Base-by-base conservation (phyloP, 2,329 filamentous ascomycete species). In the Corynespora cassiicola region DNA sequence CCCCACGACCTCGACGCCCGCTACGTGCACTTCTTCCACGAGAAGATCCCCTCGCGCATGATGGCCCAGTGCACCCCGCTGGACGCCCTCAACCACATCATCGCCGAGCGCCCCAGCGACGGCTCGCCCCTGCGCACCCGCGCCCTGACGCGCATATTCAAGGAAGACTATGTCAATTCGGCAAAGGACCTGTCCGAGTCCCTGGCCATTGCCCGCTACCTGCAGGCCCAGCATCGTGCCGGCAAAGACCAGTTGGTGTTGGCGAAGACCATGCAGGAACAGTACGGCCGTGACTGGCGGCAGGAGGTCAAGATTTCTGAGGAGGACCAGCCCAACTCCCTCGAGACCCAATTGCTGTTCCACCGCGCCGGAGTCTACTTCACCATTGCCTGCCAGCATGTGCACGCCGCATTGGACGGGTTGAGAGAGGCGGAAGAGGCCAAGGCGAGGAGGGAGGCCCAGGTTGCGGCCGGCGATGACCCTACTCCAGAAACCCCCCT, bases 21-120 rank as follows among this genome's bases (percentile, higher is more conserved):
- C 66, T 94, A 94, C 62, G 89, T 94, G n/a, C 87, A 94, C 63
- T 94, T 92, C 71, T 95, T 95, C 66, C 88, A 92, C 69, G 88
- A 95, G 69, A 94, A 92, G 78, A 91, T 94, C 17, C 86, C 88
- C 1, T 87, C 83, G 25, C 75, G 86, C 26, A 83, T 86, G 62
- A 73, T 94, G 63, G 86, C 84, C 22, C 81, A 88, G 56, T 84
- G 79, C 54, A 91, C 87, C 7, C 85, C 81, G 46, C 68, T 91
- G 39, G 72, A 80, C 35, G 76, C 83, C 4, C 66, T 95, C 49
- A 75, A 84, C 60, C 79, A 87, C 23, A 81, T 92, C 39, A 84
- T 91, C 42, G 70, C 74, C 9, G 78, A 82, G 25, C 71, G 80
- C 14, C 82, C 86, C 1, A 76, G 74, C 28, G 84, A 90, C 31